Base-by-base conservation (phyloP, 2,329 filamentous ascomycete genomes). In the Xylaria sp. region DNA sequence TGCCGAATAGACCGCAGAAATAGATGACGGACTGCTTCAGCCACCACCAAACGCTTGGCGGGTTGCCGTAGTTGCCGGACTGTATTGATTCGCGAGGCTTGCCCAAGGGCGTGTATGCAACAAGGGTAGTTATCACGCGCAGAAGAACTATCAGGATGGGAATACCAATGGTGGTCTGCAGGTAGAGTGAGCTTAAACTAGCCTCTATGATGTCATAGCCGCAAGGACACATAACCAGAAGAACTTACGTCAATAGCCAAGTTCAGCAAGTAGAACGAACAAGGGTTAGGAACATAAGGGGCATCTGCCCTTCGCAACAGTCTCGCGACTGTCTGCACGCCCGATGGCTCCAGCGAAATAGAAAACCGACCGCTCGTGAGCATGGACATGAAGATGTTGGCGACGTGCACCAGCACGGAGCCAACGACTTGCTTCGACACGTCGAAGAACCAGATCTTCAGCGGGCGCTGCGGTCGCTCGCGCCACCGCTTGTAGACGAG, bases 381-480 rank as follows among this genome's bases (percentile, higher is more conserved):
- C 92, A 98, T 94, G 56, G 94, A 97, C 92, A 99, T 97, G 80
- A 97, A 89, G 63, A 99, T 87, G 79, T 99, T 99, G 74, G 94
- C 93, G 54, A 95, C 86, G 82, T 99, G 96, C 41, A 98, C 90
- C 80, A 99, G 86, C 55, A 94, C 91, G 37, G 94, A 97, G 25
- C 96, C 96, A 77, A 98, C 92, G 63, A 99, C 94, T 84, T 99
- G 96, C 84, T 99, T 99, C 39, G 94, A 97, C 28, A 91, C 96
- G 79, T 99, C 96, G 80, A 98, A 99, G 80, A 93, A 94, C 95
- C 96, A 99, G 73, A 99, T 94, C 86, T 97, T 97, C 77, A 98
- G 78, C 0, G 95, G 95, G 65, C 96, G 88, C 80, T 98, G 95
- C 1, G 96, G 95, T 66, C 93, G 88, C 82, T 99, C 96, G 73